Percentiles rank a stretch among this genome's conserved stretches.
These are phyloP conservation scores for Aspergillus ustus DNA, from an alignment of 2,329 filamentous ascomycete genomes.

Conservation along the genomic window DNA sequence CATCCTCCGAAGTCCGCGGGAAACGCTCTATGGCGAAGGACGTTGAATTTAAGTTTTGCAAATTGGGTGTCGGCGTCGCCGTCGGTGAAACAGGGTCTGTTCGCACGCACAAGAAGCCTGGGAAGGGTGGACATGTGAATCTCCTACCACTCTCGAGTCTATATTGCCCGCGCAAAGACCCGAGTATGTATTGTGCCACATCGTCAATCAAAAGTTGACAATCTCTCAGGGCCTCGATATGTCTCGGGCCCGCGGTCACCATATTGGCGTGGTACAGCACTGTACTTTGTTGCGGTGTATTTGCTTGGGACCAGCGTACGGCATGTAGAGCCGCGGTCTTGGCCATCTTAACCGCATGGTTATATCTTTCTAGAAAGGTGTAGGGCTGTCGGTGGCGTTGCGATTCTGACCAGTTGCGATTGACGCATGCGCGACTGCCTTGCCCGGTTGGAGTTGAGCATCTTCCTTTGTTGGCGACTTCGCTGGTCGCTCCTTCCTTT, in stretches of 20 bases:
- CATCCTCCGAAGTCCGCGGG: background rate
- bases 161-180: background rate
- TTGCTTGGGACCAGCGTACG: background rate
- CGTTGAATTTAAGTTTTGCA: background rate
- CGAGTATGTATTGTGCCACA: background rate
- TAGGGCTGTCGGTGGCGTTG: background rate
- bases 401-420: no score
- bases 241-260: background rate
- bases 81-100: no score
- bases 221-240: background rate
- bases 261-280: background rate
- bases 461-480: background rate
- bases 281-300: conserved; percentile 1
- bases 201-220: background rate
- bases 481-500: background rate
- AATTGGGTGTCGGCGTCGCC: background rate
- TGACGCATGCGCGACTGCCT: no score
- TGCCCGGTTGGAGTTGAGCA: background rate
- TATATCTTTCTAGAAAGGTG: background rate
- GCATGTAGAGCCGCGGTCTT: background rate
- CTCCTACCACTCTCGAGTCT: background rate
- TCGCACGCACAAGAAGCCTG: background rate
- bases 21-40: background rate
- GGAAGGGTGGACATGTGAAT: background rate
- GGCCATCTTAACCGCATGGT: background rate